Conservation (phyloP, 1,284 basidiomycete genomes). For the Ustilago hordei region DNA sequence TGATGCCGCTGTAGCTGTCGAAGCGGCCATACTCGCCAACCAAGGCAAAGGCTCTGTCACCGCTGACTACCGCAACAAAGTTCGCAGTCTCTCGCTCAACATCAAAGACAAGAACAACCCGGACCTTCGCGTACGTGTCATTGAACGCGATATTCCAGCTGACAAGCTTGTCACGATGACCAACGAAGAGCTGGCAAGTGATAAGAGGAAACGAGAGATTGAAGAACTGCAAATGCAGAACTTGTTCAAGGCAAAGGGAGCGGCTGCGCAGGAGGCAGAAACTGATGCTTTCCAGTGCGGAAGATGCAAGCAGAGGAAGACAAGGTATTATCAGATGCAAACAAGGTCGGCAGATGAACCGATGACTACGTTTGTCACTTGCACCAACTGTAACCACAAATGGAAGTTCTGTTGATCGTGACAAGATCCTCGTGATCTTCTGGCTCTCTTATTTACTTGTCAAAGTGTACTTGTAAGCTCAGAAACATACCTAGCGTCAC, state of each 20-base stretch:
- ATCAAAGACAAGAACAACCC: constrained; percentile 97
- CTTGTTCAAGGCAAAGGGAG: constrained; percentile 89
- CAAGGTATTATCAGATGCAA: constrained; percentile 68
- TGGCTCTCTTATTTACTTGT: background rate
- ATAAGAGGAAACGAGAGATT: constrained; percentile 85
- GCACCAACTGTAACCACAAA: constrained; percentile 66
- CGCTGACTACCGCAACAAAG: constrained; percentile 79
- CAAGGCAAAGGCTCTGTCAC: constrained; percentile 57
- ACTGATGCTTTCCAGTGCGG: constrained; percentile 98
- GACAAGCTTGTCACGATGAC: constrained; percentile 83
- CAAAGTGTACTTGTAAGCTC: constrained; percentile 18
- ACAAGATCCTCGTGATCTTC: too few relatives aligned
- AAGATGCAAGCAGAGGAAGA: constrained; percentile 75
- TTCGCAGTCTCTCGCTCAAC: constrained; percentile 90
- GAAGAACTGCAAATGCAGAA: constrained; percentile 77
- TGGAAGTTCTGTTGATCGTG: constrained; percentile 64
- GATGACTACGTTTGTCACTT: constrained; percentile 68
- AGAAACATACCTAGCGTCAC: background rate
- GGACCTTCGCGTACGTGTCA: constrained; percentile 82
- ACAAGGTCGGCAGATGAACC: constrained; percentile 68
- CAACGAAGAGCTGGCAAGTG: constrained; percentile 93
- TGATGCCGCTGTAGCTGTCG: constrained; percentile 71
- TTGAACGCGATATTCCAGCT: constrained; percentile 81
- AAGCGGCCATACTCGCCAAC: constrained; percentile 68
- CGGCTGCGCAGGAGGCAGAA: constrained; percentile 84